Percentiles rank a stretch among this genome's conserved stretches.
phyloP scores from a whole-genome alignment of 2,329 filamentous ascomycete species.

The Ophiostoma australiae region DNA sequence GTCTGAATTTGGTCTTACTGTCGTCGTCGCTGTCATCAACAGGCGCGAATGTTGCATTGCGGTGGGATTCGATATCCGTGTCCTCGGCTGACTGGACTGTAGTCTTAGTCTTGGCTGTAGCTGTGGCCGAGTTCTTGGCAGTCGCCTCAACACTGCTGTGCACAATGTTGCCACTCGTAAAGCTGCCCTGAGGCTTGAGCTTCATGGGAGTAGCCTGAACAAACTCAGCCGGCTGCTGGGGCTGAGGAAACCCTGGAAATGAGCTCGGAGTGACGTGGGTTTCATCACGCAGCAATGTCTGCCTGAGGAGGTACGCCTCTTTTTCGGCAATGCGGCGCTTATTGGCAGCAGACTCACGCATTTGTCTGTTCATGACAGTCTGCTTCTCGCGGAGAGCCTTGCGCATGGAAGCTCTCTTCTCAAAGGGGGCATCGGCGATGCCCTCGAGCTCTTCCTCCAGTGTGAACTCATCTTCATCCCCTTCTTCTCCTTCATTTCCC shows the following conservation, averaged over 20 bases:
- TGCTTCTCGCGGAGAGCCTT: slow-evolving; percentile 19
- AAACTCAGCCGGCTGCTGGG: not conserved
- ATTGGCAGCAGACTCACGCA: slow-evolving; percentile 16
- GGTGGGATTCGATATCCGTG: not conserved
- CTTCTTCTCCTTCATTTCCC: too few species aligned
- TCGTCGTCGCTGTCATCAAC: slow-evolving; percentile 13
- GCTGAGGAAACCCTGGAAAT: not conserved
- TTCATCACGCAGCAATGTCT: not conserved
- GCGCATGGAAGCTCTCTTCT: slow-evolving; percentile 22
- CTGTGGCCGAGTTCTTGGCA: not conserved
- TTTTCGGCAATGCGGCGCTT: slow-evolving; percentile 22
- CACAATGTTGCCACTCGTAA: not conserved
- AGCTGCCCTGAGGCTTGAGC: not conserved
- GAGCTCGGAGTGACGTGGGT: not conserved
- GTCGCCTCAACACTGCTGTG: not conserved
- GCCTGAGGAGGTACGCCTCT: slow-evolving; percentile 19
- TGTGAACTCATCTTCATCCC: slow-evolving; percentile 20
- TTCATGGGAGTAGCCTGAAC: not conserved
- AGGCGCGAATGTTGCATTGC: not conserved
- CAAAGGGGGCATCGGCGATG: slow-evolving; percentile 23
- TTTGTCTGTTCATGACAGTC: not conserved
- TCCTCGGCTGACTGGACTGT: not conserved
- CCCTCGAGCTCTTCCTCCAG: slow-evolving; percentile 28
- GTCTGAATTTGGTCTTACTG: slow-evolving; percentile 12
- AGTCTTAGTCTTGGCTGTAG: not conserved